Evolutionary conservation across 495 filamentous ascomycete species (phyloP), one percentile per base, ranked within the genome.

Genomic region (Hypoxylon perforatum): DNA sequence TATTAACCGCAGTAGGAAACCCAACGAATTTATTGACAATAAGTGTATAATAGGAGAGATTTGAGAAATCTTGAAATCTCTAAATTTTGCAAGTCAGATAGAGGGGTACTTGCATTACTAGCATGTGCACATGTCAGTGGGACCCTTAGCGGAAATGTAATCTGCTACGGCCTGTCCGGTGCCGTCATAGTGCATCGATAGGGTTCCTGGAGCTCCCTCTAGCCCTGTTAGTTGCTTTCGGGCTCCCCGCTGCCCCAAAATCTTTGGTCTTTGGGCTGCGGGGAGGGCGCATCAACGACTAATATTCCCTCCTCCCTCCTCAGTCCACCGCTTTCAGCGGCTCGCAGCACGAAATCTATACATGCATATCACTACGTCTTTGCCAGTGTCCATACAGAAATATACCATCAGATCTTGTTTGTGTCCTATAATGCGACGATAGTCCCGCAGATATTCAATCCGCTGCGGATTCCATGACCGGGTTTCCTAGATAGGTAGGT

Each of bases 131-230:
- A 57, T 30, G 10, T 44, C 17, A 12, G 51, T 51, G 42, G 15
- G 45, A 38, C 48, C 18, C 2, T 36, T 23, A 19, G 23, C 14
- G 15, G 35, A 38, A 51, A 36, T 38, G 19, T 44, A 61, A 38
- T 15, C 25, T 15, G 39, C 5, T 3, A 42, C 18, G 39, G n/a
- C 39, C 17, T 61, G 66, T 50, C 47, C 30, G 54, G 46, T 72
- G 62, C 35, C 66, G 70, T 73, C 70, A 73, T 73, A 64, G 53
- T 61, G 63, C 62, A 67, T 46, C 33, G 23, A 36, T 33, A 36
- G 38, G 46, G 49, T 12, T 35, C 19, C 36, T 58, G 11, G 5
- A 25, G 42, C 19, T 17, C 21, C 22, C 21, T 56, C 22, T 45
- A 56, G 18, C 22, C 35, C 21, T 7, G 19, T 25, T 15, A 14